A percentile compares a stretch with the other conserved stretches of the same genome.
Conservation (phyloP, 208 protist species). For the Leishmania arabica region DNA sequence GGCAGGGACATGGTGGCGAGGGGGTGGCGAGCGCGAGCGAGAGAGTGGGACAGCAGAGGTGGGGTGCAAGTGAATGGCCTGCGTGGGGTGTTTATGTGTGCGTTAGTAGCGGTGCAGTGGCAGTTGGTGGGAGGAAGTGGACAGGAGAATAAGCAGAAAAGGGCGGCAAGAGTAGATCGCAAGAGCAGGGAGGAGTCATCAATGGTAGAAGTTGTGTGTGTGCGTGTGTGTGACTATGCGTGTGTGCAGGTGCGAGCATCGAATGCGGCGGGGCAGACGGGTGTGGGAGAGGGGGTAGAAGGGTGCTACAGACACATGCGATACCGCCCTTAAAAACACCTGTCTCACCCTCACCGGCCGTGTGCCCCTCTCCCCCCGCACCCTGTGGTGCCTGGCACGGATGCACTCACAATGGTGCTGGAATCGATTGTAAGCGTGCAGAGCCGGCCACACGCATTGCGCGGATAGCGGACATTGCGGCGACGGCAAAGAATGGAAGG, state of each 20-base stretch:
- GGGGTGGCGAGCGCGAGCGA: not conserved
- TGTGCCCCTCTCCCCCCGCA: not conserved
- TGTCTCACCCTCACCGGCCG: not conserved
- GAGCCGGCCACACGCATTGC: not conserved
- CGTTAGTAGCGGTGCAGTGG: not conserved
- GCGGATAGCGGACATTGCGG: not conserved
- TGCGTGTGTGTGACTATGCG: not conserved
- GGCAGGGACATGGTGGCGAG: slow-evolving; percentile 42
- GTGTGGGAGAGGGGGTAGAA: not conserved
- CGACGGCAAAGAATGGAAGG: not conserved
- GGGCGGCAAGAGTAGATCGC: not conserved
- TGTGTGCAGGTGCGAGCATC: not conserved
- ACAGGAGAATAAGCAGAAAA: not conserved
- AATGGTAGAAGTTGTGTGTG: not conserved
- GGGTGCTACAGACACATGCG: not conserved
- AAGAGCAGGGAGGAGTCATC: not conserved
- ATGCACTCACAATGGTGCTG: not conserved
- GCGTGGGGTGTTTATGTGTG: not conserved
- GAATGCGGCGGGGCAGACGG: not conserved
- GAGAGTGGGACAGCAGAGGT: slow-evolving; percentile 2
- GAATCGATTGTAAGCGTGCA: not conserved
- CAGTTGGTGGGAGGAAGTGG: not conserved
- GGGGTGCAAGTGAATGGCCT: not conserved
- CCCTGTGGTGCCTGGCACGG: not conserved
- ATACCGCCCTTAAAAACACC: not conserved